A percentile compares a stretch with the other conserved stretches of the same genome.
Conservation (phyloP, 306 rosid genomes). For the Comarum palustre region DNA sequence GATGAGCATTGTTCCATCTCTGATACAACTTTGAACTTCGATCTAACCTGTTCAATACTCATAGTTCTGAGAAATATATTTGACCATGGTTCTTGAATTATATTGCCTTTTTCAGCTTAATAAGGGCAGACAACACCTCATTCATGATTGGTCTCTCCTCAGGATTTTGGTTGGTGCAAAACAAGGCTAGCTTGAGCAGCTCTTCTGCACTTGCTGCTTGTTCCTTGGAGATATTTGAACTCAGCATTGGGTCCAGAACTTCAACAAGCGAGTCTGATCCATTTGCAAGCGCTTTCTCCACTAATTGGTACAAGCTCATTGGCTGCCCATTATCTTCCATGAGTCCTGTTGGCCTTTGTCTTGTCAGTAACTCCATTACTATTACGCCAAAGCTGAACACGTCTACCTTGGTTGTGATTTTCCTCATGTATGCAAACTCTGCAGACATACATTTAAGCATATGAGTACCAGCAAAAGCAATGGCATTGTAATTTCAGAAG, state of each 20-base stretch:
- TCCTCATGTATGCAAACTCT: conserved; percentile 81
- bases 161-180: conserved; percentile 57
- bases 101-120: conserved; percentile 38
- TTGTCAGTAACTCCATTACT: conserved; percentile 75
- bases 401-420: conserved; percentile 66
- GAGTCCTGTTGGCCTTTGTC: conserved; percentile 64
- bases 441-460: conserved; percentile 25
- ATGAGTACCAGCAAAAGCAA: conserved; percentile 6
- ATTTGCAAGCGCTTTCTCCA: conserved; percentile 49
- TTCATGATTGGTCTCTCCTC: conserved; percentile 64
- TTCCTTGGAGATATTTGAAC: conserved; percentile 31
- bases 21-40: neutral
- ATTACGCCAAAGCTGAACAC: conserved; percentile 79
- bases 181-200: conserved; percentile 56
- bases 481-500: neutral
- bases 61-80: neutral
- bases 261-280: conserved; percentile 37
- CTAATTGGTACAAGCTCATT: conserved; percentile 49
- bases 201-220: conserved; percentile 35
- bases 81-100: conserved; percentile 3
- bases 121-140: conserved; percentile 46
- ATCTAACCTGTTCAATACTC: neutral
- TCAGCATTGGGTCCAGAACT: conserved; percentile 55
- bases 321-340: conserved; percentile 56
- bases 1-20: conserved; percentile 9